phyloP scores from a whole-genome alignment of 345 rosid genomes.

The Ceriops zippeliana region DNA sequence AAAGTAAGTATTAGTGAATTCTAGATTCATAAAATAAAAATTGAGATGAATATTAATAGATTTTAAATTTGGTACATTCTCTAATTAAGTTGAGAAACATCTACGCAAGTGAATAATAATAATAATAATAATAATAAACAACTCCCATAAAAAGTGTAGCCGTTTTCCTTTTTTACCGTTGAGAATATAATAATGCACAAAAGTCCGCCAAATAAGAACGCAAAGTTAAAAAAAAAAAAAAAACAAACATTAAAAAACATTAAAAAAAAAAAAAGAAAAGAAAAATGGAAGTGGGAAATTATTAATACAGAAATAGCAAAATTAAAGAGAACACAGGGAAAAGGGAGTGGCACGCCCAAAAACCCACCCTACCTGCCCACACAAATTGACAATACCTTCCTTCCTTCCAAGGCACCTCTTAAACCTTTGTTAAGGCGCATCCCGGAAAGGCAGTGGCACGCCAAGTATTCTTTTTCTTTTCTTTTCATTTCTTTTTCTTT shows the following conservation, averaged over 20 bases:
- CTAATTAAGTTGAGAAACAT: no score
- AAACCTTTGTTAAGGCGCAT: conserved; percentile 9
- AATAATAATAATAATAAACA: no score
- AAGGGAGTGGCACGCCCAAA: conserved; percentile 13
- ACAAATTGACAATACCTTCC: conserved; percentile 35
- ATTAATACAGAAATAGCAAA: background rate
- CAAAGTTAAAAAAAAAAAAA: background rate
- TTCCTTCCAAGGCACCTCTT: conserved; percentile 58
- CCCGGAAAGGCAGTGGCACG: background rate
- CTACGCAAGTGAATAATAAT: background rate
- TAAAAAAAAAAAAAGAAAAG: background rate
- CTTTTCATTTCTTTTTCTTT: background rate
- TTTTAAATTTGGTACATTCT: no score
- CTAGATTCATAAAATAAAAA: no score
- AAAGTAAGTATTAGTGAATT: no score
- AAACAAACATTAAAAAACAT: background rate
- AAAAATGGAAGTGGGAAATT: no score
- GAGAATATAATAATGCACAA: background rate
- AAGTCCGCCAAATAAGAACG: conserved; percentile 26
- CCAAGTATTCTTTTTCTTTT: conserved; percentile 2
- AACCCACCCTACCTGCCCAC: background rate
- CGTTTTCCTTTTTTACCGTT: no score
- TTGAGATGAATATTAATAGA: no score
- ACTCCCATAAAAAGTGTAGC: no score
- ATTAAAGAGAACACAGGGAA: background rate